Evolutionary conservation across 179 eudicot species (phyloP).

Genomic region (Beta corolliflora): DNA sequence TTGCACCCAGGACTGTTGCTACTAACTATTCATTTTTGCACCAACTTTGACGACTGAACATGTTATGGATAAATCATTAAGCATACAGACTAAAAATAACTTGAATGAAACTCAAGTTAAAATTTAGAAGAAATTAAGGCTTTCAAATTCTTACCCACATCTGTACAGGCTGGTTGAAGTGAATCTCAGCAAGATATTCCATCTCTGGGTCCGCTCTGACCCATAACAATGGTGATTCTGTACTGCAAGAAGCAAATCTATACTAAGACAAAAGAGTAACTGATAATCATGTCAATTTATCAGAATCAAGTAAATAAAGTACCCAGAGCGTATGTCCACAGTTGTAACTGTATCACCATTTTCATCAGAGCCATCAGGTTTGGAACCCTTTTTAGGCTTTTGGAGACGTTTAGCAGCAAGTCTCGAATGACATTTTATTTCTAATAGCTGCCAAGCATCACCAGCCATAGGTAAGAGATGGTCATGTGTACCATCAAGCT

Average conservation of each 20-base stretch:
- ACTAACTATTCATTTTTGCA: not conserved
- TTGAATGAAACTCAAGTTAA: not conserved
- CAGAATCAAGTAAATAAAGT: conserved; percentile 27
- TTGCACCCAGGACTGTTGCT: not conserved
- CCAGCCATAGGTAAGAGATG: conserved; percentile 99
- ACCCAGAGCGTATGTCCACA: conserved; percentile 78
- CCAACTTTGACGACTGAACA: not conserved
- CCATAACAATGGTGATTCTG: conserved; percentile 90
- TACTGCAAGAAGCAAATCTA: conserved; percentile 48
- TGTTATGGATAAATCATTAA: not conserved
- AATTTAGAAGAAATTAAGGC: conserved; percentile 5
- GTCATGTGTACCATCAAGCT: conserved; percentile 98
- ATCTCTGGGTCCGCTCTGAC: conserved; percentile 96
- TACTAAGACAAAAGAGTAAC: conserved; percentile 8
- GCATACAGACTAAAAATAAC: not conserved
- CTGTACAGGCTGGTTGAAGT: conserved; percentile 86
- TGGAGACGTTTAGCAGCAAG: conserved; percentile 93
- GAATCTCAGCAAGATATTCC: conserved; percentile 98
- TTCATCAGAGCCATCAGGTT: conserved; percentile 96
- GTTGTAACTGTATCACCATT: conserved; percentile 65
- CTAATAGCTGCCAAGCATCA: conserved; percentile 91
- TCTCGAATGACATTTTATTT: conserved; percentile 92
- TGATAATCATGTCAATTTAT: not conserved
- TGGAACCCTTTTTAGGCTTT: conserved; percentile 77
- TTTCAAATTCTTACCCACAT: conserved; percentile 82